Conservation (phyloP, 768 basidiomycete species). For the Ramaria sp. region DNA sequence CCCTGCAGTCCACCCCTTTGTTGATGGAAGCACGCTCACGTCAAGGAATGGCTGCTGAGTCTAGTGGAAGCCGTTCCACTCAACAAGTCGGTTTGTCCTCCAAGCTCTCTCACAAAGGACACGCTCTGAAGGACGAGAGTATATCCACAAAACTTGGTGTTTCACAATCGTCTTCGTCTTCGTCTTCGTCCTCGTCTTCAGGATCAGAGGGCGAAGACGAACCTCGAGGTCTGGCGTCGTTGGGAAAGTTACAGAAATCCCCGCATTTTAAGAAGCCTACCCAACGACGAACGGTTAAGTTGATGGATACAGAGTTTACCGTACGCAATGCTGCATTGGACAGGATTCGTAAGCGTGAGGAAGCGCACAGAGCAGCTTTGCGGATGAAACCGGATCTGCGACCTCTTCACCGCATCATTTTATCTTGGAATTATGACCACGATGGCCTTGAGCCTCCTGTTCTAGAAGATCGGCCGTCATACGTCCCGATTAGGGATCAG, state of each 20-base stretch:
- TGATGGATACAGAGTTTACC: conserved; percentile 38
- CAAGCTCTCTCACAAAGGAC: neutral
- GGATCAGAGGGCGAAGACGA: conserved; percentile 34
- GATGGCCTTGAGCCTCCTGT: conserved; percentile 49
- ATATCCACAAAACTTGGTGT: neutral
- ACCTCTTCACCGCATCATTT: conserved; percentile 60
- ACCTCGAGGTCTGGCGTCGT: conserved; percentile 37
- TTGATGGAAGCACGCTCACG: neutral
- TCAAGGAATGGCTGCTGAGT: neutral
- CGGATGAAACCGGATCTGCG: conserved; percentile 79
- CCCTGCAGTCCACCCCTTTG: neutral
- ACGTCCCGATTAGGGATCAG: conserved; percentile 44
- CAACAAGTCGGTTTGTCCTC: neutral
- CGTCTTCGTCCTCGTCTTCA: conserved; percentile 28
- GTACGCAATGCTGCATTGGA: conserved; percentile 35
- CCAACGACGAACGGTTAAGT: conserved; percentile 54
- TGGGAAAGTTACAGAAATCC: conserved; percentile 50
- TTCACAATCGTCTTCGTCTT: conserved; percentile 6
- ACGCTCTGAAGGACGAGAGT: neutral
- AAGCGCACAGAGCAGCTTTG: conserved; percentile 48
- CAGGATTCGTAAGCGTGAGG: conserved; percentile 45
- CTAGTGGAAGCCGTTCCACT: neutral
- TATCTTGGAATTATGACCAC: conserved; percentile 84
- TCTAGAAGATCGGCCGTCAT: conserved; percentile 21
- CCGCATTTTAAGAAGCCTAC: conserved; percentile 46